These are phyloP conservation scores for Parsonsia alboflavescens DNA, from an alignment of 257 asterid species.

Conservation along the genomic window DNA sequence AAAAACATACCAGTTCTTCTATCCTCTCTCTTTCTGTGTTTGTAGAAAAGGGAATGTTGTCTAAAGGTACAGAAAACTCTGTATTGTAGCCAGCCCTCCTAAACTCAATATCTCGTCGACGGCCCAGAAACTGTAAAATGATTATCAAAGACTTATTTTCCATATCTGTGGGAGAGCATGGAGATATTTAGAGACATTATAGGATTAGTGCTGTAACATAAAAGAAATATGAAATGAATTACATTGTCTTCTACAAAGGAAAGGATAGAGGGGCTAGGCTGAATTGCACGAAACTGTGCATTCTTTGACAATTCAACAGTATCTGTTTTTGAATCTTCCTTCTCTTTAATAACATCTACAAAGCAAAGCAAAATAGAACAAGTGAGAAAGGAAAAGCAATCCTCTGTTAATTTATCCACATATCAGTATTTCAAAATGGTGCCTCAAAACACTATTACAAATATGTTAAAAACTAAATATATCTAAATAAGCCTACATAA, in stretches of 20 bases:
- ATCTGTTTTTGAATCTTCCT: conserved; percentile 32
- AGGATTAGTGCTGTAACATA: conserved; percentile 8
- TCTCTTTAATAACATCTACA: conserved; percentile 49
- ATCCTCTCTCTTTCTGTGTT: conserved; percentile 78
- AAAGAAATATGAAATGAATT: conserved; percentile 25
- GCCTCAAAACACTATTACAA: neutral
- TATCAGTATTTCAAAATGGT: neutral
- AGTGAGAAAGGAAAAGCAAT: conserved; percentile 9
- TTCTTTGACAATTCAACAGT: conserved; percentile 63
- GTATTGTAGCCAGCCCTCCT: conserved; percentile 89
- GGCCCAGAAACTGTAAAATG: conserved; percentile 75
- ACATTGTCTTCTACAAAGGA: conserved; percentile 95
- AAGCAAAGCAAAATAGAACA: conserved; percentile 15
- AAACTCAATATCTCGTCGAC: conserved; percentile 77
- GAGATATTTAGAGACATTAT: neutral
- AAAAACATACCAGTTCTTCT: conserved; percentile 74
- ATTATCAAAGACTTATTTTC: conserved; percentile 6
- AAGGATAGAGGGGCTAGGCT: conserved; percentile 82
- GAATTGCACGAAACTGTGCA: conserved; percentile 94
- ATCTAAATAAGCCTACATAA: neutral
- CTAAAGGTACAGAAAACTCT: conserved; percentile 80
- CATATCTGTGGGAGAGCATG: neutral
- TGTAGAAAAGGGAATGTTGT: conserved; percentile 81
- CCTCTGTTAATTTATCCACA: neutral
- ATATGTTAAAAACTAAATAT: neutral